Conservation (phyloP, 176 grass and related monocot species). For the Neostapfia colusana region DNA sequence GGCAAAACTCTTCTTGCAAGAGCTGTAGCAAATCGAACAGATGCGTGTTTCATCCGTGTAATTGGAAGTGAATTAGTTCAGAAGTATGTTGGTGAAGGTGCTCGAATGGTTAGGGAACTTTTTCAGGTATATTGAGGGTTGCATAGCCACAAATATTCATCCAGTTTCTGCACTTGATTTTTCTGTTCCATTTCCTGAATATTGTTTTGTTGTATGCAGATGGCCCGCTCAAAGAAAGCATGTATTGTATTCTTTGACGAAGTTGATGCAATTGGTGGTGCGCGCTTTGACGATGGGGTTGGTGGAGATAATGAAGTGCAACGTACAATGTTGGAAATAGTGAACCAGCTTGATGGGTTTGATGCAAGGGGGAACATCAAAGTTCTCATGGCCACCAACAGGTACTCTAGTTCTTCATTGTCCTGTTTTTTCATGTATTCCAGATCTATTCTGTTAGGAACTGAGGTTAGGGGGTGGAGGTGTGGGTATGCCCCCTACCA, state of each 20-base stretch:
- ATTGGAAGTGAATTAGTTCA: conserved; percentile 94
- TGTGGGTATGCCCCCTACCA: no score
- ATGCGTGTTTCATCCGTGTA: conserved; percentile 95
- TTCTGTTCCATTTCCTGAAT: conserved; percentile 31
- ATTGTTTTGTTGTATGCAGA: conserved; percentile 43
- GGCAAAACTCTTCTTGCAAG: conserved; percentile 92
- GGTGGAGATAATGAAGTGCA: conserved; percentile 92
- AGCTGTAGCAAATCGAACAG: conserved; percentile 91
- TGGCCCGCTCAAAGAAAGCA: conserved; percentile 94
- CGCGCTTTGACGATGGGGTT: conserved; percentile 92
- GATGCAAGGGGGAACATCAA: conserved; percentile 96
- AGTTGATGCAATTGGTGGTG: conserved; percentile 97
- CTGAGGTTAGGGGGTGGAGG: not conserved
- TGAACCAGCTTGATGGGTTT: conserved; percentile 96
- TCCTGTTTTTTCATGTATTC: not conserved
- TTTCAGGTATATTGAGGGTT: conserved; percentile 61
- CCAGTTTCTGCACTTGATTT: not conserved
- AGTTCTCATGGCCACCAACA: conserved; percentile 98
- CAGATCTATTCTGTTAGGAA: not conserved
- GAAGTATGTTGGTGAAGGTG: conserved; percentile 88
- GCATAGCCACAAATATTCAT: not conserved
- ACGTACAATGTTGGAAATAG: conserved; percentile 95
- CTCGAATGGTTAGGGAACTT: conserved; percentile 87
- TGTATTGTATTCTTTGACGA: conserved; percentile 99
- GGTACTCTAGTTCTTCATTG: conserved; percentile 40